Evolutionary conservation across 192 early-diverging fungal genomes (phyloP).

Genomic region (Backusella psychrophila): DNA sequence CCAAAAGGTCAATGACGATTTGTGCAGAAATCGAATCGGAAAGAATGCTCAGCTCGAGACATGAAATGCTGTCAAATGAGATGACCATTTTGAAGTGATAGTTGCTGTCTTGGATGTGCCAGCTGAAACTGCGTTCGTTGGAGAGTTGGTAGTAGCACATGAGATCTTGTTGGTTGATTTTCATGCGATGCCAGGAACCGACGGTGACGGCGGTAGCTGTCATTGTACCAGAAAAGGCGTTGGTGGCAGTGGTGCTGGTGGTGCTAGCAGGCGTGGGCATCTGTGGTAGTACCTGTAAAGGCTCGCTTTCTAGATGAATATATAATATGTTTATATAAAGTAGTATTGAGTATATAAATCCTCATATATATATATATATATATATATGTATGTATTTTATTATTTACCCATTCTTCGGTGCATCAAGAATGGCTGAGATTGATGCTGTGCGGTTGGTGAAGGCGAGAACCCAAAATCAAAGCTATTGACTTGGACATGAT

Average conservation of each 20-base stretch:
- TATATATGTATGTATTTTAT: not conserved
- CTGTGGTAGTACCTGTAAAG: not conserved
- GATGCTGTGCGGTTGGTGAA: constrained; percentile 1
- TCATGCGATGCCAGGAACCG: constrained; percentile 64
- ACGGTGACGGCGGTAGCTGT: constrained; percentile 55
- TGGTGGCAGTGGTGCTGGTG: not conserved
- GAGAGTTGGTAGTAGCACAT: constrained; percentile 52
- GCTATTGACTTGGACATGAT: not conserved
- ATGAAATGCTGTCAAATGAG: constrained; percentile 46
- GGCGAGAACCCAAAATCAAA: not conserved
- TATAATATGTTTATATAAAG: not conserved
- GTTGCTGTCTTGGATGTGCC: constrained; percentile 57
- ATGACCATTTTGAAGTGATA: constrained; percentile 63
- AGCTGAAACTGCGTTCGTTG: constrained; percentile 44
- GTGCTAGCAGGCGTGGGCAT: not conserved
- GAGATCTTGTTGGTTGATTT: constrained; percentile 48
- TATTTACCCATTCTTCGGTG: constrained; percentile 1
- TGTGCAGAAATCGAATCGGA: constrained; percentile 44
- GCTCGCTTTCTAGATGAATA: constrained; percentile 11
- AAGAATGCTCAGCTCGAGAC: constrained; percentile 42
- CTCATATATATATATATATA: not conserved
- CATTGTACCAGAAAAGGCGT: constrained; percentile 16
- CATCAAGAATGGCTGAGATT: not conserved
- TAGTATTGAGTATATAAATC: not conserved
- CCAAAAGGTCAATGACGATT: constrained; percentile 51